Conservation (phyloP, 1,284 basidiomycete species). For the Apiotrichum laibachii region DNA sequence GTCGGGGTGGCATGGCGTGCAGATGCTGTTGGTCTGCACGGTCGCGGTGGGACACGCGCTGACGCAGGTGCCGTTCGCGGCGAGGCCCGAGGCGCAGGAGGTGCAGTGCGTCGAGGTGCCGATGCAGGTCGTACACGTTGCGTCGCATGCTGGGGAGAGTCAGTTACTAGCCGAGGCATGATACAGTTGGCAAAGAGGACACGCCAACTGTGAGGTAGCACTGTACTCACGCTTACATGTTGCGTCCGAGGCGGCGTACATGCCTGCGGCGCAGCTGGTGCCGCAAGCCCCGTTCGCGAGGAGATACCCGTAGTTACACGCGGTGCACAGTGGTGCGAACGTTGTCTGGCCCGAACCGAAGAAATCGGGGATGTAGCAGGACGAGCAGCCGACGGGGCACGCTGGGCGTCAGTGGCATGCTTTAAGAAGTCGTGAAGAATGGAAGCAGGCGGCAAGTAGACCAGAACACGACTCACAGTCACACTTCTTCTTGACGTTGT, state of each 20-base stretch:
- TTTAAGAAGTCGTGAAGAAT: no score
- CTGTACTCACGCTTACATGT: background rate
- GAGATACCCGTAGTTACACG: constrained; percentile 52
- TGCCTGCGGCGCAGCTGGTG: constrained; percentile 40
- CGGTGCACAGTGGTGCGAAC: constrained; percentile 34
- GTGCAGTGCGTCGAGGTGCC: constrained; percentile 40
- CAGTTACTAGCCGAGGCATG: background rate
- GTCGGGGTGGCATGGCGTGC: constrained; percentile 48
- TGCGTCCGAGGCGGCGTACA: constrained; percentile 21
- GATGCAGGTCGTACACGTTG: background rate
- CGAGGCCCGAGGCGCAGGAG: constrained; percentile 37
- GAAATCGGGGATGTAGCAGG: constrained; percentile 48
- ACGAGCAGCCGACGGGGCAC: constrained; percentile 48
- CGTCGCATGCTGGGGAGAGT: background rate
- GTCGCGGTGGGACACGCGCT: constrained; percentile 44
- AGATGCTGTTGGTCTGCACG: constrained; percentile 37
- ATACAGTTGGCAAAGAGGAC: no score
- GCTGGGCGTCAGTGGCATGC: constrained; percentile 29
- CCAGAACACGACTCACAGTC: constrained; percentile 52
- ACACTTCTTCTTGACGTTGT: constrained; percentile 46
- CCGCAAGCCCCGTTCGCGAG: constrained; percentile 46
- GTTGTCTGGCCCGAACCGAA: constrained; percentile 11
- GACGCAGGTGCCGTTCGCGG: constrained; percentile 45
- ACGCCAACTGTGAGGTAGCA: background rate
- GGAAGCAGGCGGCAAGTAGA: background rate